These are phyloP conservation scores for Parascedosporium putredinis DNA, from an alignment of 2,329 filamentous ascomycete genomes.

Conservation along the genomic window DNA sequence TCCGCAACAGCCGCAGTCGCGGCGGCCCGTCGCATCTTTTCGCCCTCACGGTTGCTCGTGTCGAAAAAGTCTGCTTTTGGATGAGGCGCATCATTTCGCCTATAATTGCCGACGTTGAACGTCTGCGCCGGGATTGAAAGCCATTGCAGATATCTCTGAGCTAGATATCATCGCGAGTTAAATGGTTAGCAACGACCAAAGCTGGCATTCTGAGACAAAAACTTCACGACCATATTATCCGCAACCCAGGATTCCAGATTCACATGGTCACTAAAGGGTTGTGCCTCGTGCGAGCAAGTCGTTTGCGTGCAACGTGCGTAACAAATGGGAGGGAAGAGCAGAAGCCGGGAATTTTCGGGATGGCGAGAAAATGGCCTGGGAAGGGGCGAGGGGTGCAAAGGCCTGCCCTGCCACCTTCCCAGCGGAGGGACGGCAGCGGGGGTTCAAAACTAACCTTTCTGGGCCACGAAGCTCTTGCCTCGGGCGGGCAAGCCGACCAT, in stretches of 20 bases:
- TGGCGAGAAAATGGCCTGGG: neutral
- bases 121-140: constrained; percentile 86
- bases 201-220: no score
- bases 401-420: neutral
- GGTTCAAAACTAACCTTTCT: constrained; percentile 62
- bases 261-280: no score
- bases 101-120: constrained; percentile 97
- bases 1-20: constrained; percentile 86
- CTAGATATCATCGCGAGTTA: constrained; percentile 31
- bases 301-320: no score
- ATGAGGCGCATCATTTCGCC: constrained; percentile 79
- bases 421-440: neutral
- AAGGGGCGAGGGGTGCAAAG: neutral
- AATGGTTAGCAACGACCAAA: no score
- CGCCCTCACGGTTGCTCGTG: constrained; percentile 77
- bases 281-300: no score
- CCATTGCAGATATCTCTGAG: constrained; percentile 91
- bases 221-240: no score
- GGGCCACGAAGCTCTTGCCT: constrained; percentile 94
- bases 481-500: constrained; percentile 96
- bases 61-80: constrained; percentile 95
- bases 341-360: neutral
- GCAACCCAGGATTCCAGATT: no score
- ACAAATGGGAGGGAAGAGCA: neutral
- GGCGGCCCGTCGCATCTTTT: constrained; percentile 76